A percentile compares a stretch with the other conserved stretches of the same genome.
phyloP scores from a whole-genome alignment of 208 protist genomes.

The Leptomonas pyrrhocoris region DNA sequence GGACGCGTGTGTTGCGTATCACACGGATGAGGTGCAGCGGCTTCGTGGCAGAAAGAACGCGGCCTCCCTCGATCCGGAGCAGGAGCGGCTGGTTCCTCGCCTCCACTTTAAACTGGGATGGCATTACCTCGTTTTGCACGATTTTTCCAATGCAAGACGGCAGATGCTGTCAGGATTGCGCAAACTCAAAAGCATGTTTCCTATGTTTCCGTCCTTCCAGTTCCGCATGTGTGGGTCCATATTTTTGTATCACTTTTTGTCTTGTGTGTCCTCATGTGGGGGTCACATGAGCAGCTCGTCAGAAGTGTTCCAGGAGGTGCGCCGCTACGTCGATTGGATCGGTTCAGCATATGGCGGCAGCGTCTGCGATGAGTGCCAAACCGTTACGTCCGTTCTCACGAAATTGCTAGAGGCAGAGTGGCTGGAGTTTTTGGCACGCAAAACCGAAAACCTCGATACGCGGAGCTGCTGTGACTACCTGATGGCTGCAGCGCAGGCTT shows the following conservation, averaged over 20 bases:
- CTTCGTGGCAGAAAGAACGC: slow-evolving; percentile 24
- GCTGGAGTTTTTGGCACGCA: slow-evolving; percentile 46
- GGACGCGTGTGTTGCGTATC: slow-evolving; percentile 22
- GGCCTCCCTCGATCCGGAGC: background rate
- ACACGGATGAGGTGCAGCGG: slow-evolving; percentile 31
- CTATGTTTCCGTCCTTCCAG: slow-evolving; percentile 46
- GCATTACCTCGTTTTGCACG: slow-evolving; percentile 60
- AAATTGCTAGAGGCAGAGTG: slow-evolving; percentile 56
- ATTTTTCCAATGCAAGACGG: slow-evolving; percentile 39
- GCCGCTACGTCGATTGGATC: slow-evolving; percentile 50
- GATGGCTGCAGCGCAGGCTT: slow-evolving; percentile 34
- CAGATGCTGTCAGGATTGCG: slow-evolving; percentile 49
- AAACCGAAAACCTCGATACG: slow-evolving; percentile 35
- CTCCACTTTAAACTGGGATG: slow-evolving; percentile 64
- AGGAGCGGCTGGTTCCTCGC: slow-evolving; percentile 23
- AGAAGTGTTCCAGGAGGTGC: slow-evolving; percentile 37
- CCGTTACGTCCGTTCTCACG: slow-evolving; percentile 37
- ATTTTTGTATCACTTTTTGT: slow-evolving; percentile 57
- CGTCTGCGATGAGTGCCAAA: slow-evolving; percentile 41
- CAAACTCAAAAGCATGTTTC: slow-evolving; percentile 34
- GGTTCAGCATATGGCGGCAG: slow-evolving; percentile 31
- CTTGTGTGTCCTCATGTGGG: slow-evolving; percentile 36
- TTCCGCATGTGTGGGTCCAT: slow-evolving; percentile 50
- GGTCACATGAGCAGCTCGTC: slow-evolving; percentile 41
- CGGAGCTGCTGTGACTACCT: slow-evolving; percentile 35